Conservation (phyloP, 495 filamentous ascomycete species). For the Penicillium desertorum region DNA sequence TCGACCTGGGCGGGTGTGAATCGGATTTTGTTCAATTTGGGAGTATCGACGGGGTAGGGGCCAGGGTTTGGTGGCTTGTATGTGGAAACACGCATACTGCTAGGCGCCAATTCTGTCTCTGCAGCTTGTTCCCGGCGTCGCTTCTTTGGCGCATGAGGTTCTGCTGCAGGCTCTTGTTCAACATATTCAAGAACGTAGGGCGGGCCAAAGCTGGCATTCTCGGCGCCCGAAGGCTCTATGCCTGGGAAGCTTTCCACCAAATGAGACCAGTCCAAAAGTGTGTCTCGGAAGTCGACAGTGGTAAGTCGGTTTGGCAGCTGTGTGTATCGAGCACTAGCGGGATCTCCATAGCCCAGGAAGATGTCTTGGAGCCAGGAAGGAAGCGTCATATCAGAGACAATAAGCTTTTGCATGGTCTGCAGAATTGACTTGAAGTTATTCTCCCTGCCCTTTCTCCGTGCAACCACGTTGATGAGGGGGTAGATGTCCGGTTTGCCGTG, state of each 20-base stretch:
- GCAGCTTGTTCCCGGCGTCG: slow-evolving; percentile 72
- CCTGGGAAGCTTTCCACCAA: slow-evolving; percentile 83
- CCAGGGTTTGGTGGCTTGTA: slow-evolving; percentile 90
- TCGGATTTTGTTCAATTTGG: slow-evolving; percentile 76
- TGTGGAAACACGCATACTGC: slow-evolving; percentile 77
- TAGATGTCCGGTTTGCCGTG: slow-evolving; percentile 76
- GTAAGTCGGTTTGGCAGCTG: slow-evolving; percentile 74
- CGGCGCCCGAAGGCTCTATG: slow-evolving; percentile 71
- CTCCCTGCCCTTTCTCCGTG: slow-evolving; percentile 81
- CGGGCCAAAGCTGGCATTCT: slow-evolving; percentile 72
- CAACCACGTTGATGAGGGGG: slow-evolving; percentile 79
- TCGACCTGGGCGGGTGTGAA: slow-evolving; percentile 92
- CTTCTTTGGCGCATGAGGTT: slow-evolving; percentile 70
- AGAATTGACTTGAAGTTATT: slow-evolving; percentile 98
- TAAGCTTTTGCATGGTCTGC: slow-evolving; percentile 83
- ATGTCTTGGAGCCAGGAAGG: slow-evolving; percentile 95
- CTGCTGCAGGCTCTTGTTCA: slow-evolving; percentile 45
- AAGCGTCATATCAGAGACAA: slow-evolving; percentile 80
- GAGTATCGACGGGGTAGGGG: slow-evolving; percentile 86
- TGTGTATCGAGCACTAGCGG: slow-evolving; percentile 80
- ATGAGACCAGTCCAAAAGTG: slow-evolving; percentile 94
- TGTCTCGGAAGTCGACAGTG: slow-evolving; percentile 86
- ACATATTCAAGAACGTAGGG: slow-evolving; percentile 78
- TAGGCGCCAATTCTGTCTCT: slow-evolving; percentile 55
- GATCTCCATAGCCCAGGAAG: slow-evolving; percentile 94